Conservation (phyloP, 129 eudicot species). For the Saposhnikovia divaricata region DNA sequence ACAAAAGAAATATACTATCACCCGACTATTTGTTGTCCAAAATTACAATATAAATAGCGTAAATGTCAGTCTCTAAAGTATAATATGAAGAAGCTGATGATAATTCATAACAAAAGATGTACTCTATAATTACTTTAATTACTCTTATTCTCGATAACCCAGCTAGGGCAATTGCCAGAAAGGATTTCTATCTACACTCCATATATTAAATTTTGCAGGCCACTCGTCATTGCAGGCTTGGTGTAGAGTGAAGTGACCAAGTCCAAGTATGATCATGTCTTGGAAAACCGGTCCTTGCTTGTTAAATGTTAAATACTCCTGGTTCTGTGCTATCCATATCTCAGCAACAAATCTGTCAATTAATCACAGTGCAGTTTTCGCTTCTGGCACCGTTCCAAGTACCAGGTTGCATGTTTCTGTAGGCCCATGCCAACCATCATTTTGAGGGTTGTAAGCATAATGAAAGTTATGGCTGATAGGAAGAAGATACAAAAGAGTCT, state of each 20-base stretch:
- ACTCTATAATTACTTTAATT: background rate
- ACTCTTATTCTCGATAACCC: background rate
- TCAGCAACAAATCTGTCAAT: background rate
- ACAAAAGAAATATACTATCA: background rate
- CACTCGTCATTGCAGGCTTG: background rate
- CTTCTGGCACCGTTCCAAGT: conserved; percentile 61
- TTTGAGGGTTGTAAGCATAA: conserved; percentile 79
- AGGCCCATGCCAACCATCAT: conserved; percentile 84
- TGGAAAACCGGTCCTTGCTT: background rate
- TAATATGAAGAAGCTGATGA: background rate
- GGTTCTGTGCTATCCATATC: background rate
- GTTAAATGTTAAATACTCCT: background rate
- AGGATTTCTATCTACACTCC: background rate
- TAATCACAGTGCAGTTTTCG: conserved; percentile 78
- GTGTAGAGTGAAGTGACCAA: background rate
- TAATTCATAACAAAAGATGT: background rate
- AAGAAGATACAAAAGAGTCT: conserved; percentile 64
- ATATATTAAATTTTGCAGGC: background rate
- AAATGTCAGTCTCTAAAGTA: background rate
- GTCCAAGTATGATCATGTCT: background rate
- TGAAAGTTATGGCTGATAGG: conserved; percentile 42
- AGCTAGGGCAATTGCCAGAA: background rate
- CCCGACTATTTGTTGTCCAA: background rate
- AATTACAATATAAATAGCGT: background rate
- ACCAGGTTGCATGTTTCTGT: conserved; percentile 76